phyloP scores from a whole-genome alignment of 129 eudicot genomes.

The Dittrichia graveolens region DNA sequence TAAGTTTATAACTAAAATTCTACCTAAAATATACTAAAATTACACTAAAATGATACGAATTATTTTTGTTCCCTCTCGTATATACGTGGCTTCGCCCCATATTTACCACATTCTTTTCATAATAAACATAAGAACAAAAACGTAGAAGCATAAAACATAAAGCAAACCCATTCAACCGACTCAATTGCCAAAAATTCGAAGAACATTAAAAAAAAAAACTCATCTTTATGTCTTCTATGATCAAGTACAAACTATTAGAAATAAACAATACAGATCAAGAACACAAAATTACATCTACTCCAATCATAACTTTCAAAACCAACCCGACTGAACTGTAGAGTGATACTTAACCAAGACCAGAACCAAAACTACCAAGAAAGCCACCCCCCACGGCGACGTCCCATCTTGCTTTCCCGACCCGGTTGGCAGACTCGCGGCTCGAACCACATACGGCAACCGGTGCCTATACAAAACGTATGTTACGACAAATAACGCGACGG shows the following conservation, averaged over 20 bases:
- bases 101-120: no score
- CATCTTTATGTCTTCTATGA: neutral
- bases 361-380: slow-evolving; percentile 51
- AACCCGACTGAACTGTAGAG: slow-evolving; percentile 46
- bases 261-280: slow-evolving; percentile 13
- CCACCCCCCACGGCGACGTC: slow-evolving; percentile 56
- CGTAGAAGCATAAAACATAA: no score
- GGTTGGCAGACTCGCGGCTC: slow-evolving; percentile 22
- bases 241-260: neutral
- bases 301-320: slow-evolving; percentile 46
- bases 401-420: slow-evolving; percentile 43
- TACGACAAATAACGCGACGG: slow-evolving; percentile 43
- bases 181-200: neutral
- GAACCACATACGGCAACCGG: slow-evolving; percentile 36
- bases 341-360: slow-evolving; percentile 62
- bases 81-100: no score
- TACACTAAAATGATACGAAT: no score
- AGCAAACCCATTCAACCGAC: no score
- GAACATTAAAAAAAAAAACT: neutral
- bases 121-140: no score
- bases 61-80: no score
- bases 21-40: no score
- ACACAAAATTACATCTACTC: neutral
- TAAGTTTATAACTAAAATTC: no score
- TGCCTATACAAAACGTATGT: slow-evolving; percentile 30